Percentiles rank a stretch among this genome's conserved stretches.
phyloP scores from a whole-genome alignment of 2,329 filamentous ascomycete genomes.

The Pyricularia grisea region DNA sequence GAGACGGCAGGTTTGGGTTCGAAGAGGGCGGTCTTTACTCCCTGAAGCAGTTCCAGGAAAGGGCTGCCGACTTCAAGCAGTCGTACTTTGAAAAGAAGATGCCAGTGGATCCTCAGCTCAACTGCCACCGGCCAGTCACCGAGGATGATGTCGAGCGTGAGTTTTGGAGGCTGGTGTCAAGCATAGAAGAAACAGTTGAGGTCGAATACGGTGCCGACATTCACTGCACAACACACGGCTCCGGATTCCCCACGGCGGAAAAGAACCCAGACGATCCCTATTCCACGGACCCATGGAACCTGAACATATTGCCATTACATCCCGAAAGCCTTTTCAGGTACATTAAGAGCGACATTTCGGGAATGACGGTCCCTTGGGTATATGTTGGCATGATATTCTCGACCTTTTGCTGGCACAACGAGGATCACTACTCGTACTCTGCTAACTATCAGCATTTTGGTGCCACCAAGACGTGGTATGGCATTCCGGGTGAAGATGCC shows the following conservation, averaged over 20 bases:
- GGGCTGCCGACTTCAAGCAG: slow-evolving; percentile 90
- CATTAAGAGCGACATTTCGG: slow-evolving; percentile 96
- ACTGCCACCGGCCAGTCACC: slow-evolving; percentile 70
- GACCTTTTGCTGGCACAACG: slow-evolving; percentile 98
- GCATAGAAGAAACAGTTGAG: slow-evolving; percentile 89
- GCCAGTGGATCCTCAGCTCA: slow-evolving; percentile 76
- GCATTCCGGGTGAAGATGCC: slow-evolving; percentile 86
- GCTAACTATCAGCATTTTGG: slow-evolving; percentile 98
- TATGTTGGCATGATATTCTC: slow-evolving; percentile 99
- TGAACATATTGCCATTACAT: slow-evolving; percentile 85
- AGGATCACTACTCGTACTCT: slow-evolving; percentile 96
- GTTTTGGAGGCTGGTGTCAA: slow-evolving; percentile 93
- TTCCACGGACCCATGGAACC: slow-evolving; percentile 86
- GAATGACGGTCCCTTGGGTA: slow-evolving; percentile 98
- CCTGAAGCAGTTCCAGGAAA: slow-evolving; percentile 90
- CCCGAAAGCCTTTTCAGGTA: slow-evolving; percentile 90
- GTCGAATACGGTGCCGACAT: slow-evolving; percentile 98
- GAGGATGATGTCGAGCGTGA: slow-evolving; percentile 95
- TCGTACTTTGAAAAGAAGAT: slow-evolving; percentile 86
- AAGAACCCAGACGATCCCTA: slow-evolving; percentile 81
- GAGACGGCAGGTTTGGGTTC: slow-evolving; percentile 93
- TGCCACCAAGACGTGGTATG: slow-evolving; percentile 98
- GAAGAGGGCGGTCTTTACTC: slow-evolving; percentile 96
- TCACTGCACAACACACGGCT: slow-evolving; percentile 94
- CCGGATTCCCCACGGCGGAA: slow-evolving; percentile 91